phyloP scores from a whole-genome alignment of 2,329 filamentous ascomycete genomes.

The Fusarium napiforme region DNA sequence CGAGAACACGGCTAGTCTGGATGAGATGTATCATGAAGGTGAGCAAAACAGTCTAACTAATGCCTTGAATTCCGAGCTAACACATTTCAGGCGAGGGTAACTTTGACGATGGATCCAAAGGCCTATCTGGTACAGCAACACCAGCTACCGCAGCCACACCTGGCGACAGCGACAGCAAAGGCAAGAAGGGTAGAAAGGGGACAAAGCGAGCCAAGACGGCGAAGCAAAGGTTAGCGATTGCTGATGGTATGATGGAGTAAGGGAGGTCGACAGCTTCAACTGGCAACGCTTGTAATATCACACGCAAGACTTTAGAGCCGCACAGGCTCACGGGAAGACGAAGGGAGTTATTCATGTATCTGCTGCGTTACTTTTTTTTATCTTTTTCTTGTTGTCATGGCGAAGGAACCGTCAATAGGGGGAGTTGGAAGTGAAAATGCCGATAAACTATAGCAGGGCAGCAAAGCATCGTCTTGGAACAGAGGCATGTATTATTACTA shows the following conservation, averaged over 20 bases:
- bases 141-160: conserved; percentile 89
- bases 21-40: conserved; percentile 99
- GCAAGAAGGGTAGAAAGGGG: conserved; percentile 68
- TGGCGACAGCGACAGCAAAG: conserved; percentile 65
- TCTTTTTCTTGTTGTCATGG: conserved; percentile 14
- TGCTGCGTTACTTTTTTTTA: conserved; percentile 15
- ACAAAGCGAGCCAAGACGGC: conserved; percentile 70
- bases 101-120: conserved; percentile 88
- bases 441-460: conserved; percentile 28
- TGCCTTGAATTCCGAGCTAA: conserved; percentile 38
- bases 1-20: conserved; percentile 73
- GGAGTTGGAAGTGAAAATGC: conserved; percentile 42
- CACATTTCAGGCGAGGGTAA: conserved; percentile 82
- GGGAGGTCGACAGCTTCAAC: conserved; percentile 12
- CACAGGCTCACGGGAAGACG: conserved; percentile 23
- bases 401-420: conserved; percentile 11
- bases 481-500: conserved; percentile 44
- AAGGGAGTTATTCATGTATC: conserved; percentile 35
- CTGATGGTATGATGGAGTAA: conserved; percentile 63
- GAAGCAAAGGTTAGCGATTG: conserved; percentile 75
- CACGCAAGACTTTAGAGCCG: conserved; percentile 23
- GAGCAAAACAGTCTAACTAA: conserved; percentile 53
- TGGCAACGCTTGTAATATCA: conserved; percentile 40
- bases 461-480: conserved; percentile 4
- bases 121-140: conserved; percentile 68